Evolutionary conservation across 2,329 filamentous ascomycete species (phyloP), one percentile per base, ranked within the genome.

Genomic region (Colletotrichum gloeosporioides): DNA sequence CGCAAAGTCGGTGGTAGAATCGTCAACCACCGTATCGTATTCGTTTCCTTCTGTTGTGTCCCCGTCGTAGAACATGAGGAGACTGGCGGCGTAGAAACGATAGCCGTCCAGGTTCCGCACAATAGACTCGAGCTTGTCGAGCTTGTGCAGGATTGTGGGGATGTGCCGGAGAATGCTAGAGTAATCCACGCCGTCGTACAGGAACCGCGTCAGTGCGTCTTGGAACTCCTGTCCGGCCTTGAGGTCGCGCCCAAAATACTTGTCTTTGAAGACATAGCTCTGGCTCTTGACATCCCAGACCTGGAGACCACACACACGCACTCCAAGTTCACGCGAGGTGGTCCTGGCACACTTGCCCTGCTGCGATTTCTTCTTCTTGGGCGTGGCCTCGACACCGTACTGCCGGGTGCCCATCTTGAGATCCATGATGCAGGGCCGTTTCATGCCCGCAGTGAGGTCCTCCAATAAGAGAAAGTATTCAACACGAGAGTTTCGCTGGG

Each of bases 371-470:
- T 96, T 95, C 85, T 99, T 99, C 88, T 98, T 98, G 59, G 95
- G 93, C 69, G 91, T 93, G 3, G 97, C 97, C 79, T 99, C 96
- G 15, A 99, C 92, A 9, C 97, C 97, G 83, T 98, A 99, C 82
- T 99, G 97, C 3, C 97, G 93, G 9, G 97, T 99, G 25, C 97
- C 97, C 97, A 99, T 99, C 84, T 99, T 99, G 77, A 99, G 89
- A 83, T 99, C 97, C 84, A 99, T 94, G 76, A 99, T 98, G 85
- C 97, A 99, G 7, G 97, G 97, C 67, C 95, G 93, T 82, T 95
- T 96, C 97, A 99, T 99, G 39, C 96, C 96, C 3, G 96, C 95
- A 2, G 97, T 99, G 64, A 99, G 90, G 83, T 99, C 97, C 85
- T 99, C 97, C 12, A 99, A 88, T 1, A 99, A 89, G 16, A 99